Evolutionary conservation across 768 basidiomycete species (phyloP).

Genomic region (Lactarius tabidus): DNA sequence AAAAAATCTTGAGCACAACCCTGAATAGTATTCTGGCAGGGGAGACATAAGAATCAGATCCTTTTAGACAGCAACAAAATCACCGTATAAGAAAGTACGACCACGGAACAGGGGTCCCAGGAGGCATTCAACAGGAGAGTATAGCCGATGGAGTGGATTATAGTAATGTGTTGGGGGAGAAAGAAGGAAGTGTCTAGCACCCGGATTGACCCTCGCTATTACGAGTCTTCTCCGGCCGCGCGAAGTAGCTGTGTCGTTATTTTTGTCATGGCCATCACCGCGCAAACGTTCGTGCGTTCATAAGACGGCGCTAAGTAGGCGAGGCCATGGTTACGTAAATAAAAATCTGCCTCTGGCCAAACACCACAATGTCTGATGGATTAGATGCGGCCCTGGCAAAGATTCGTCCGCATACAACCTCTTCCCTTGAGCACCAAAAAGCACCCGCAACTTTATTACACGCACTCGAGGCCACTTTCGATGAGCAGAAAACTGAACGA

Average conservation of each 20-base stretch:
- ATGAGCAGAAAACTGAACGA: constrained; percentile 61
- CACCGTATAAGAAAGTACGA: constrained; percentile 68
- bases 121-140: constrained; percentile 30
- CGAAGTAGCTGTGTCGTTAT: neutral
- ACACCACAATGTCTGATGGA: constrained; percentile 29
- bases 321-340: constrained; percentile 8
- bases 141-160: neutral
- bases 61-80: constrained; percentile 12
- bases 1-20: constrained; percentile 88
- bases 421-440: constrained; percentile 82
- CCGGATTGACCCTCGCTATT: neutral
- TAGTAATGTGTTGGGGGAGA: neutral
- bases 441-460: constrained; percentile 79
- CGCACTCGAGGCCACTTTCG: constrained; percentile 78
- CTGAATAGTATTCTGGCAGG: constrained; percentile 57
- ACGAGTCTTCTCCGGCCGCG: neutral
- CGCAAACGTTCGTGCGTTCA: constrained; percentile 17
- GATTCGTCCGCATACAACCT: constrained; percentile 81
- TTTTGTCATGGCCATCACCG: neutral
- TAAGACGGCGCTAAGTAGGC: neutral
- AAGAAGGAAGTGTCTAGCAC: neutral
- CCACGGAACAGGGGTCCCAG: constrained; percentile 49
- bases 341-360: neutral
- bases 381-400: constrained; percentile 67
- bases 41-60: constrained; percentile 3